These are phyloP conservation scores for Pythium periplocum DNA, from an alignment of 352 stramenopile genomes.

Conservation along the genomic window DNA sequence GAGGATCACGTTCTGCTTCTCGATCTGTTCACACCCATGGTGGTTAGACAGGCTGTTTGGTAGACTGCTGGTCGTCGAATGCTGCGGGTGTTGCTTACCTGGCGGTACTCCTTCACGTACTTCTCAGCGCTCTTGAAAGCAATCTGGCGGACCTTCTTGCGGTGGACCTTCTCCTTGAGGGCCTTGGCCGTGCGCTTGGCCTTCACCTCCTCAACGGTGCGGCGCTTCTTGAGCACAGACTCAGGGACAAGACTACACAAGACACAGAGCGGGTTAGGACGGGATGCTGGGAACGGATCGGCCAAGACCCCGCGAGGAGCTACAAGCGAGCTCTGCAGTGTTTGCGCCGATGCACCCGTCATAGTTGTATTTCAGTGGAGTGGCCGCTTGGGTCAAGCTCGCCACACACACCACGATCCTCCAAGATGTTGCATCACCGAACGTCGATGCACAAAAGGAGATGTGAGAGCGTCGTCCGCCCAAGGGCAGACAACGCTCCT, in stretches of 20 bases:
- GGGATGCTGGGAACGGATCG: conserved; percentile 44
- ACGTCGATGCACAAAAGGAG: conserved; percentile 60
- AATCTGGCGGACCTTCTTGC: conserved; percentile 85
- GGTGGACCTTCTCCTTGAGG: conserved; percentile 72
- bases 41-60: neutral
- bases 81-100: conserved; percentile 32
- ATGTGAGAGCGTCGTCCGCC: conserved; percentile 28
- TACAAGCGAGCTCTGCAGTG: neutral
- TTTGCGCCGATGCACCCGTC: conserved; percentile 63
- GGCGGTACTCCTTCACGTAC: conserved; percentile 98
- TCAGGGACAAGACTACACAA: conserved; percentile 77
- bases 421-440: conserved; percentile 50
- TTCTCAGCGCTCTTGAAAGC: conserved; percentile 96
- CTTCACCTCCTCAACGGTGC: conserved; percentile 85
- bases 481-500: conserved; percentile 12
- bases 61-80: neutral
- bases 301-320: neutral
- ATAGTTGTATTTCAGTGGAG: conserved; percentile 87
- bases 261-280: conserved; percentile 45
- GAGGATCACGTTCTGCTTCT: conserved; percentile 92
- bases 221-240: conserved; percentile 90
- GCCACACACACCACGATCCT: conserved; percentile 84
- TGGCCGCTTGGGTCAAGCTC: conserved; percentile 21
- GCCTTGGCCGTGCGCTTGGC: conserved; percentile 78
- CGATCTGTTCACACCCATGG: conserved; percentile 35